Percentiles rank a stretch among this genome's conserved stretches.
These are phyloP conservation scores for Brassica napus DNA, from an alignment of 345 rosid species.

Conservation along the genomic window Da-Ae NC_063447.1:16936001-16936500, in stretches of 20 bases:
- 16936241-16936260: constrained; percentile 49
- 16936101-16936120: too few species aligned
- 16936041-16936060: not conserved
- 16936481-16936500: constrained; percentile 48
- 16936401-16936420: constrained; percentile 48
- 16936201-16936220: constrained; percentile 25
- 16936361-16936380: constrained; percentile 45
- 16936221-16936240: constrained; percentile 52
- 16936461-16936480: constrained; percentile 39
- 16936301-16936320: not conserved
- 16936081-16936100: too few species aligned
- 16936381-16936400: constrained; percentile 37
- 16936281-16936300: not conserved
- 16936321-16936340: too few species aligned
- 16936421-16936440: constrained; percentile 44
- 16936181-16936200: constrained; percentile 29
- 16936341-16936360: constrained; percentile 40
- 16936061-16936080: too few species aligned
- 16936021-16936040: constrained; percentile 45
- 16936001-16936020: constrained; percentile 41
- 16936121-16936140: too few species aligned
- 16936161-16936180: not conserved
- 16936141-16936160: too few species aligned
- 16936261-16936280: not conserved
- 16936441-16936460: constrained; percentile 33